Base-by-base conservation (phyloP, 257 asterid genomes). In the Vinca minor region DNA sequence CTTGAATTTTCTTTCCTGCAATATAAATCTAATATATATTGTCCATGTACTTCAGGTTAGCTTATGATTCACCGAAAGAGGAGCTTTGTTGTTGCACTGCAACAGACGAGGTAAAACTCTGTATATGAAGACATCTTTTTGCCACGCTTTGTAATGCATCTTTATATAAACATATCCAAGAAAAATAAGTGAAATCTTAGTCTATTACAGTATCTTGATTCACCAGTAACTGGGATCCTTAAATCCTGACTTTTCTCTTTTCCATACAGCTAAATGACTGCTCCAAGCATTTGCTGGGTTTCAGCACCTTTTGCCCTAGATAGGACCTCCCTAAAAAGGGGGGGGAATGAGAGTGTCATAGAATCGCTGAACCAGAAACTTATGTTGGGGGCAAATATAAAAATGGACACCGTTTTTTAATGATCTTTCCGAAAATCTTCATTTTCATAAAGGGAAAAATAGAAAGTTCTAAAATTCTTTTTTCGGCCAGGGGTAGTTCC, bases 71-170 rank as follows among this genome's bases (percentile, higher is more conserved):
- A 14, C 82, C 83, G 18, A 82, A 79, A 68, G 83, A 76, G 73
- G 89, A 81, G 63, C 85, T 82, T 62, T 88, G 96, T 73, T 80
- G 88, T 60, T 86, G 95, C 63, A 39, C 38, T 64, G 67, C 72
- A 59, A 36, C 49, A 46, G 72, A 44, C n/a, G 65, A 36, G 42
- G 62, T 52, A 54, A 77, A n/a, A n/a, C 57, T 74, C 74, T 59
- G 45, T 64, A 56, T 18, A 7, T 35, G 58, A 11, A 48, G 45
- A 67, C 68, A 82, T 84, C 79, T 75, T 46, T 80, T 57, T 59
- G 39, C 26, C 23, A 32, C 53, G 55, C 46, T 20, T 4, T 66
- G 20, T 36, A 25, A 52, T 59, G 63, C 46, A 31, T 50, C n/a
- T n/a, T n/a, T 56, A 0, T 56, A 31, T 8, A 18, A 29, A 17